Base-by-base conservation (phyloP, 352 stramenopile species). In the Pythium angustatum region DNA sequence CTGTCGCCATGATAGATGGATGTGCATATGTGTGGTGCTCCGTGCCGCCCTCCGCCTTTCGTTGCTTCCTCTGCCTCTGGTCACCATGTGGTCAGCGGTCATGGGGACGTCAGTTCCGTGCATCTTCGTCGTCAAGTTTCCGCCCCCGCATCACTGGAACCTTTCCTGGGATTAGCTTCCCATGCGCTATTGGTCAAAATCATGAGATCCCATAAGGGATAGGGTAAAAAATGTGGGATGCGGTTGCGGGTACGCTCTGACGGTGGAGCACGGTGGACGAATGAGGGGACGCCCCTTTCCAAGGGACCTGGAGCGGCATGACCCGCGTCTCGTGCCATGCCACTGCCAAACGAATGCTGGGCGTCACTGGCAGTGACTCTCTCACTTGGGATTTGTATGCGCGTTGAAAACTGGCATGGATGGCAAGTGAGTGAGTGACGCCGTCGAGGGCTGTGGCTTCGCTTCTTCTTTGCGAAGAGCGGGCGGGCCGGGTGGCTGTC, bases 381-480 rank as follows among this genome's bases (percentile, higher is more conserved):
- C 26, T 66, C 61, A 68, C 56, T 71, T 71, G 64, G 38, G 24
- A 34, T 71, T 71, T 71, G 64, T 71, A 71, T 71, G 26, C 50
- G n/a, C 10, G 27, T 9, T 7, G 40, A 60, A 59, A 60, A 60
- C 53, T 24, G 33, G 33, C 30, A 41, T 38, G 36, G 38, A 60
- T 54, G 41, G 50, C 45, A 50, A 43, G 51, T 56, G 40, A 40
- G 49, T 59, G 60, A 61, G 49, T 56, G 61, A 58, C 59, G 55
- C 59, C 30, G n/a, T 49, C 56, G 26, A 64, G 44, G 45, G 56
- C 53, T 60, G 53, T 50, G 53, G 31, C 44, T 58, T 51, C 34
- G 38, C 59, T 58, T 66, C 47, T 66, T 66, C 59, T 66, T 66
- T 66, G 59, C 59, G 49, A 60, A 66, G 50, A 58, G 59, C 59